A percentile compares a stretch with the other conserved stretches of the same genome.
Conservation (phyloP, 768 basidiomycete species). For the Cyclocybe aegerita region DNA sequence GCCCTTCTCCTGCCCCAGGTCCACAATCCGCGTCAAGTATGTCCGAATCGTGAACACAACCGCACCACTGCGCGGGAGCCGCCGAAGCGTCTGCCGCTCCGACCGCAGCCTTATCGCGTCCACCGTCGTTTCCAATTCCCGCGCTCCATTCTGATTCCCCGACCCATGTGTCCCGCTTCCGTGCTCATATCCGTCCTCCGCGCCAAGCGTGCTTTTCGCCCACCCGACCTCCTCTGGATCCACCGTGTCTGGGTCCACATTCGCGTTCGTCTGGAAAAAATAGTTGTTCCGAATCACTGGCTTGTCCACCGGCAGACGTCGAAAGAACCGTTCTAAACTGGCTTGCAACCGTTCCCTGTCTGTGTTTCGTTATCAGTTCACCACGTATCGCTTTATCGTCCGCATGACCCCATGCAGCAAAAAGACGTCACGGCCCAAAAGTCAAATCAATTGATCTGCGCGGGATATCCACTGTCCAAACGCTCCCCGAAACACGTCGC, state of each 20-base stretch:
- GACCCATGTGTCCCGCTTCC: slow-evolving; percentile 18
- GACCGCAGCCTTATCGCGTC: slow-evolving; percentile 53
- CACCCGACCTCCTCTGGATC: slow-evolving; percentile 71
- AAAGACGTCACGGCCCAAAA: background rate
- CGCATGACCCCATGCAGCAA: background rate
- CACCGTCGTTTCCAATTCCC: slow-evolving; percentile 25
- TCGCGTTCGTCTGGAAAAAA: slow-evolving; percentile 31
- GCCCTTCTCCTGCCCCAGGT: slow-evolving; percentile 52
- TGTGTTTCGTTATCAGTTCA: slow-evolving; percentile 23
- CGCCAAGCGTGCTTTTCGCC: slow-evolving; percentile 53
- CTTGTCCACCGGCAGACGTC: slow-evolving; percentile 61
- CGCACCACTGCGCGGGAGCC: slow-evolving; percentile 62
- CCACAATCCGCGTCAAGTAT: slow-evolving; percentile 55
- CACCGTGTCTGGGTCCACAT: slow-evolving; percentile 23
- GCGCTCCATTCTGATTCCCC: slow-evolving; percentile 3
- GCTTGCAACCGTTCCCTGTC: slow-evolving; percentile 61
- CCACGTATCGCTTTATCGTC: background rate
- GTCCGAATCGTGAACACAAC: slow-evolving; percentile 71
- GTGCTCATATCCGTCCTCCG: slow-evolving; percentile 43
- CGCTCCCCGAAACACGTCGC: no score
- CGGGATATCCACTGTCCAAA: no score
- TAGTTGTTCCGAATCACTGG: slow-evolving; percentile 76
- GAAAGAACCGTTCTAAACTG: slow-evolving; percentile 72
- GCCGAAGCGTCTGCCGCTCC: slow-evolving; percentile 66
- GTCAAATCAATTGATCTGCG: no score